Conservation (phyloP, 306 rosid genomes). For the Psophocarpus tetragonolobus region DNA sequence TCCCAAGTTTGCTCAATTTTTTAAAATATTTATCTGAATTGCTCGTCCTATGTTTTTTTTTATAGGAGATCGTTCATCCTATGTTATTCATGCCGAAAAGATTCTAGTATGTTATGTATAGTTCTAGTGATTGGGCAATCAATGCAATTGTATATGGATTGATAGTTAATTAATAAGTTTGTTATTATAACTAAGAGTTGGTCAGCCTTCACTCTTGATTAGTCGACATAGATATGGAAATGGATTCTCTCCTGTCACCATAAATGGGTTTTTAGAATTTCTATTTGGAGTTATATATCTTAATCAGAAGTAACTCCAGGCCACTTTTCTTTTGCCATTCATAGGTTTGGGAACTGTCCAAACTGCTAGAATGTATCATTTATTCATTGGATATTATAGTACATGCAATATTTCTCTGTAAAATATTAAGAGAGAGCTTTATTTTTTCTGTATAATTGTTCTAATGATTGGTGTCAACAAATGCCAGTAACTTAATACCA, state of each 20-base stretch:
- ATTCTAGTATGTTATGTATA: neutral
- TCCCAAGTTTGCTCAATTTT: slow-evolving; percentile 6
- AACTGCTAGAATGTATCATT: neutral
- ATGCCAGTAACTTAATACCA: neutral
- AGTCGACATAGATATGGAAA: neutral
- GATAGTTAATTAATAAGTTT: neutral
- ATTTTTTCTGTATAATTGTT: too few relatives aligned
- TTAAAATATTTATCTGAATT: too few relatives aligned
- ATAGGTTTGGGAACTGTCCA: neutral
- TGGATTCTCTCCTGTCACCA: neutral
- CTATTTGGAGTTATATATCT: neutral
- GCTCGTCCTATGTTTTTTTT: too few relatives aligned
- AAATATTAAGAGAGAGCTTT: slow-evolving; percentile 1
- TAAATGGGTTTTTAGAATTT: neutral
- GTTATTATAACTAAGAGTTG: neutral
- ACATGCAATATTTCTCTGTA: neutral
- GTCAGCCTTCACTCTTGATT: too few relatives aligned
- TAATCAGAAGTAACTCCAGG: neutral
- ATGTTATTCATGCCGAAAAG: too few relatives aligned
- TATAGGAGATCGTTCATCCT: too few relatives aligned
- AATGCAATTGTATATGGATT: neutral
- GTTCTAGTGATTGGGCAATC: neutral
- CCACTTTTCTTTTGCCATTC: neutral
- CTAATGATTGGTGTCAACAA: slow-evolving; percentile 1
- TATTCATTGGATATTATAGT: neutral